Base-by-base conservation (phyloP, 2,329 filamentous ascomycete genomes). In the Aspergillus alliaceus region DNA sequence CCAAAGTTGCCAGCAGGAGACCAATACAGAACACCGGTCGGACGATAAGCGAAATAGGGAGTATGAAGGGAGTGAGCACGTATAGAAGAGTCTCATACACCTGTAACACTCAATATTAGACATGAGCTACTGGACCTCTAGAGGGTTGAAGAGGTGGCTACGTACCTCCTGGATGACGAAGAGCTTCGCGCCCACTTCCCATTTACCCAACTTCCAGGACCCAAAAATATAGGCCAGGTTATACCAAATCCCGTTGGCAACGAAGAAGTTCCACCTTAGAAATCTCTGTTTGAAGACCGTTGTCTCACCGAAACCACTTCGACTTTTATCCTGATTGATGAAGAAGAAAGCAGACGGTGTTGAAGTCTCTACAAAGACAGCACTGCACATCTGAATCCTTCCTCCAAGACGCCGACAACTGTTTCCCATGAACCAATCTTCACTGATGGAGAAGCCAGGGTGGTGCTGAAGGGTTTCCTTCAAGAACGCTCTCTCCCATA, bases 361-460 rank as follows among this genome's bases (percentile, higher is more conserved):
- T 58, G 80, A 77, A 0, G 80, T 82, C 59, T 82, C 79, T 18
- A 82, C 80, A 47, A 82, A 82, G 8, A 80, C 75, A 1, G 76
- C 73, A 2, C 77, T 78, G 59, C 79, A 81, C 78, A 82, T 80
- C 29, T 72, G 70, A 57, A 81, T 80, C 1, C 79, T 70, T 6
- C 72, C 77, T 6, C 80, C 79, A 15, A 79, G 67, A 25, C 74
- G 66, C 14, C 79, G 72, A 37, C 77, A 76, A 6, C 77, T 76
- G 63, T 82, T 77, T 1, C 80, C 80, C 37, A 82, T 80, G 67
- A 80, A 82, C 80, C 80, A 82, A 63, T 82, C 80, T 51, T 82
- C 80, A 0, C 76, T 79, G 8, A 82, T 76, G 1, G 72, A 77
- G 63, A 80, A 82, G 0, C 80, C 80, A 0, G 80, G 79, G 58